Evolutionary conservation across 371 early-diverging fungal species (phyloP), one percentile per base, ranked within the genome.

Genomic region (Haplosporangium sp.): DNA sequence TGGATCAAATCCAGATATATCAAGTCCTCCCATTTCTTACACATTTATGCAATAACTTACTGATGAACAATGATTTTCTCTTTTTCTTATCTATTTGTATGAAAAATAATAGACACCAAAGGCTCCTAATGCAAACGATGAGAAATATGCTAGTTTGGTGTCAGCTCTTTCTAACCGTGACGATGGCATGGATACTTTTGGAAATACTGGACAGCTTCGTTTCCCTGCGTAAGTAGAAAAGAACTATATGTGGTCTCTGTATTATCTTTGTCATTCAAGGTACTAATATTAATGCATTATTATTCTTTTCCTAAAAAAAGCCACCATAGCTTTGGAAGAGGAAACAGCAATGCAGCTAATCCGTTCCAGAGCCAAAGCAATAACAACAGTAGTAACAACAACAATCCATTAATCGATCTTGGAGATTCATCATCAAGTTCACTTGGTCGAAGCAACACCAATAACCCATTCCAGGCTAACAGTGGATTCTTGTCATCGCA

Each of bases 151-250:
- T 9, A 69, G 58, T 48, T 60, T 71, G 17, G 68, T 69, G 20
- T 69, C 65, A 64, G 67, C 67, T 45, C 40, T 76, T 47, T 42
- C 63, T 9, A 78, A 76, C 64, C 74, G 73, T 19, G 87, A 88
- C 11, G 86, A 85, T 59, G 88, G 88, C n/a, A 83, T 84, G 74
- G 88, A 88, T 62, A 86, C 86, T 2, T 88, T 88, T 68, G 87
- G 88, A 65, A 86, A 87, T 72, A 69, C 68, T 27, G 87, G 87
- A n/a, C 84, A 84, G 75, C 78, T 86, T 17, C 88, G 88, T 63
- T 74, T 88, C 34, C 87, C 88, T 45, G 58, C 71, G 85, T 86
- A 86, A 59, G 61, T 63, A 4, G 13, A 45, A 6, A 8, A 10
- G 19, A 0, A 3, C 27, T 27, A 10, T 34, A 19, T 13, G n/a